Evolutionary conservation across 495 filamentous ascomycete genomes (phyloP).

Genomic region (Penicillium fimorum): DNA sequence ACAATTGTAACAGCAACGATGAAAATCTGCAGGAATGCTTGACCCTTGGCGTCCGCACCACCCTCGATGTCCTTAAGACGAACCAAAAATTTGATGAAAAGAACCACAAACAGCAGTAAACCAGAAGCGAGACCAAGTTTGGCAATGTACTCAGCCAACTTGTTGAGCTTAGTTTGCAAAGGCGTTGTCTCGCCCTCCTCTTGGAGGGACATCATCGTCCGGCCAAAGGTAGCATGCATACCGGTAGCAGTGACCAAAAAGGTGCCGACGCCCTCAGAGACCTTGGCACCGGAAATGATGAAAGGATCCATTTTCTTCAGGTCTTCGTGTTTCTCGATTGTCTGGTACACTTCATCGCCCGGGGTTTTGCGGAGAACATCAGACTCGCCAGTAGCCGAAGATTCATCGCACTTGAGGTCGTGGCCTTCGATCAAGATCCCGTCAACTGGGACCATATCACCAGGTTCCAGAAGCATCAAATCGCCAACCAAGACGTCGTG

Average conservation of each 20-base stretch:
- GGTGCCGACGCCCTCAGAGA: constrained; percentile 85
- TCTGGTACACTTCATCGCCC: constrained; percentile 74
- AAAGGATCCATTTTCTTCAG: constrained; percentile 90
- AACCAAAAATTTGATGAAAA: constrained; percentile 86
- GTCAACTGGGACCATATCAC: constrained; percentile 81
- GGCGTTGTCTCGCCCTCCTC: constrained; percentile 91
- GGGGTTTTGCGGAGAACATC: constrained; percentile 72
- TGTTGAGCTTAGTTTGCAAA: constrained; percentile 89
- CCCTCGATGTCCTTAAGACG: constrained; percentile 51
- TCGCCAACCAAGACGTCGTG: constrained; percentile 83
- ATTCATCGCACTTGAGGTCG: constrained; percentile 78
- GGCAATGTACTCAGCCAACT: constrained; percentile 88
- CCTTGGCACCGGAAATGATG: constrained; percentile 87
- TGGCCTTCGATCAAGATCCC: constrained; percentile 73
- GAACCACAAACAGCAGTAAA: constrained; percentile 81
- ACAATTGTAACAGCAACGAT: constrained; percentile 94
- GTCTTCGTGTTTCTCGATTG: constrained; percentile 72
- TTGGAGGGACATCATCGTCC: constrained; percentile 89
- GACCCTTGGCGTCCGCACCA: constrained; percentile 72
- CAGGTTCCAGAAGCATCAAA: constrained; percentile 79
- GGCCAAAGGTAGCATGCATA: constrained; percentile 84
- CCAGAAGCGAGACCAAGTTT: constrained; percentile 85
- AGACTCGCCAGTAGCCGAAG: constrained; percentile 81
- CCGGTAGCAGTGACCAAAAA: constrained; percentile 87
- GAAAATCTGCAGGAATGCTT: constrained; percentile 86